Conservation (phyloP, 257 asterid genomes). For the Dorcoceras hygrometricum region DNA sequence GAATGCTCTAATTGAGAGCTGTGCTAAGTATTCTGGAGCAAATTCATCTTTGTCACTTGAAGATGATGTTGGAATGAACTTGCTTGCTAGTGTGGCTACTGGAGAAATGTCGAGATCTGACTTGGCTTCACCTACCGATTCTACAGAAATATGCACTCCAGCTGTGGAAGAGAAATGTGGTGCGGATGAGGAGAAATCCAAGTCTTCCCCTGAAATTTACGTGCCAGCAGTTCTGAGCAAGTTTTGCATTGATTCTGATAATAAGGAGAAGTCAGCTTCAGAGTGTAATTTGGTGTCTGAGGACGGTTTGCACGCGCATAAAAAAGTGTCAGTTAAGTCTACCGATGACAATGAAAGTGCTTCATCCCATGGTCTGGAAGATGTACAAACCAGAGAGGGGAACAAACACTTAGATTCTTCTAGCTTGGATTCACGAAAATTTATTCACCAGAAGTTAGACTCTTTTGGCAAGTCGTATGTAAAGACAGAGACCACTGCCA, state of each 20-base stretch:
- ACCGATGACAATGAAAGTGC: slow-evolving; percentile 22
- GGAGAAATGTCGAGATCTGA: slow-evolving; percentile 53
- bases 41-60: slow-evolving; percentile 39
- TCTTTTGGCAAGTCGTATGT: slow-evolving; percentile 24
- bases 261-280: slow-evolving; percentile 29
- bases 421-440: slow-evolving; percentile 21
- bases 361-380: slow-evolving; percentile 24
- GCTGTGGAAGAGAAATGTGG: slow-evolving; percentile 36
- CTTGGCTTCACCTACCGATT: slow-evolving; percentile 33
- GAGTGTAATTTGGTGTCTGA: slow-evolving; percentile 21
- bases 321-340: slow-evolving; percentile 6
- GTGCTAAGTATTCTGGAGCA: slow-evolving; percentile 53
- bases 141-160: slow-evolving; percentile 32
- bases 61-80: slow-evolving; percentile 62
- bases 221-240: slow-evolving; percentile 15
- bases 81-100: slow-evolving; percentile 66
- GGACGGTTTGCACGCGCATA: slow-evolving; percentile 19
- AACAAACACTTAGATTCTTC: slow-evolving; percentile 19
- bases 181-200: slow-evolving; percentile 36
- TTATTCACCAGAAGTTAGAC: slow-evolving; percentile 25
- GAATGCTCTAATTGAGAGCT: slow-evolving; percentile 65
- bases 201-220: slow-evolving; percentile 25
- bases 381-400: slow-evolving; percentile 22
- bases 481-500: slow-evolving; percentile 17
- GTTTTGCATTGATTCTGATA: slow-evolving; percentile 28